Evolutionary conservation across 1,139 yeast genomes (phyloP).

Genomic region (Yamadazyma kanchanaburiensis): DNA sequence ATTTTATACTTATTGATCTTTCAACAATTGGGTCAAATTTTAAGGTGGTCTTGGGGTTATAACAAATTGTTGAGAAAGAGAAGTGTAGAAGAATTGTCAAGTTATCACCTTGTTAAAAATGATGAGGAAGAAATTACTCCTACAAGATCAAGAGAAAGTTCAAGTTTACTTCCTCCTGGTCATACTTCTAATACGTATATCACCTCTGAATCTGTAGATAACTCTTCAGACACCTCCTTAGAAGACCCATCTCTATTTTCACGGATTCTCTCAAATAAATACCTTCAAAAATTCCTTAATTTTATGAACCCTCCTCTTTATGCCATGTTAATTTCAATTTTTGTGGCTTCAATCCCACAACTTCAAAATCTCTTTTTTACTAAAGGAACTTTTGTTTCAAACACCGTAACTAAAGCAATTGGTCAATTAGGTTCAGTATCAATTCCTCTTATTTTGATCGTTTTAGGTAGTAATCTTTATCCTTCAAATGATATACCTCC

Average conservation of each 20-base stretch:
- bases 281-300: constrained; percentile 5
- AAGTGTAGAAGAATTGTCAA: constrained; percentile 36
- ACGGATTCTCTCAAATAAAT: constrained; percentile 3
- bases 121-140: constrained; percentile 9
- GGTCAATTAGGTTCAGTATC: constrained; percentile 84
- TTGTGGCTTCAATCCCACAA: constrained; percentile 78
- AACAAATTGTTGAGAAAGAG: constrained; percentile 63
- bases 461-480: constrained; percentile 71
- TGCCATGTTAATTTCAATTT: constrained; percentile 80
- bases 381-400: constrained; percentile 54
- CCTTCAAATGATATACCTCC: constrained; percentile 68
- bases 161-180: constrained; percentile 7
- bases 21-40: constrained; percentile 81
- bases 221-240: constrained; percentile 3
- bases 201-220: constrained; percentile 4
- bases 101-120: constrained; percentile 15
- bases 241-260: neutral
- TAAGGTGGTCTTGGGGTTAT: constrained; percentile 93
- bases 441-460: constrained; percentile 76
- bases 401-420: constrained; percentile 74
- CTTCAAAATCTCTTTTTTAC: constrained; percentile 67
- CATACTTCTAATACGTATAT: constrained; percentile 1
- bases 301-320: constrained; percentile 95
- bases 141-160: constrained; percentile 7
- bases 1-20: constrained; percentile 72